Base-by-base conservation (phyloP, 352 stramenopile species). In the Detonula confervacea region DNA sequence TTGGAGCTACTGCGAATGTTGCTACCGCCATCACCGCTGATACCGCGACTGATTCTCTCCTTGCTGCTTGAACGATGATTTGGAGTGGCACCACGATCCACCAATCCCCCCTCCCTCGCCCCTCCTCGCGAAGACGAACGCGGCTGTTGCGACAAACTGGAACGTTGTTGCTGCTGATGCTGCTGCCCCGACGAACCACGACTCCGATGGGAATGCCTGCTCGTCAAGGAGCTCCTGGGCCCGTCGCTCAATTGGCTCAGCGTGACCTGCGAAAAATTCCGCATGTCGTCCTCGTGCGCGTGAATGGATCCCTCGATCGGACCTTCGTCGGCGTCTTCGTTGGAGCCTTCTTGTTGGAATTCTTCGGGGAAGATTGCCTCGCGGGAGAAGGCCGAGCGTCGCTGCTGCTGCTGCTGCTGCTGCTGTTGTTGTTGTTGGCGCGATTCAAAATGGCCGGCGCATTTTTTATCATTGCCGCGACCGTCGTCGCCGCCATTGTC, bases 291-390 rank as follows among this genome's bases (percentile, higher is more conserved):
- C 1, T 72, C 37, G 18, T 63, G n/a, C 8, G 65, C 65, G 51
- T 73, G 51, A 33, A 73, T 73, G 30, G 51, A 65, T 65, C 65
- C 65, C n/a, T 73, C 51, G 51, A 73, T 63, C 22, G 65, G 65
- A 18, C 49, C 33, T n/a, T 72, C 29, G 7, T 72, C 63, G 46
- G 18, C 46, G 11, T 57, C 4, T 4, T 44, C 60, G 42, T 46
- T n/a, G 25, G 9, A 8, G 5, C 20, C 25, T 16, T 73, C 30
- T 0, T 20, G 25, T 0, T 52, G 7, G 25, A 51, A 14, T 37
- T 73, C 63, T 14, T 37, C 11, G 25, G 22, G 11, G 27, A 61
- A 73, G 20, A 7, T 5, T 22, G 60, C 37, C 22, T 68, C 24
- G 20, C 39, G 60, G 49, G 37, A 46, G 37, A 46, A 46, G 8